Conservation (phyloP, 2,329 filamentous ascomycete species). For the Neospermospora avenae region DNA sequence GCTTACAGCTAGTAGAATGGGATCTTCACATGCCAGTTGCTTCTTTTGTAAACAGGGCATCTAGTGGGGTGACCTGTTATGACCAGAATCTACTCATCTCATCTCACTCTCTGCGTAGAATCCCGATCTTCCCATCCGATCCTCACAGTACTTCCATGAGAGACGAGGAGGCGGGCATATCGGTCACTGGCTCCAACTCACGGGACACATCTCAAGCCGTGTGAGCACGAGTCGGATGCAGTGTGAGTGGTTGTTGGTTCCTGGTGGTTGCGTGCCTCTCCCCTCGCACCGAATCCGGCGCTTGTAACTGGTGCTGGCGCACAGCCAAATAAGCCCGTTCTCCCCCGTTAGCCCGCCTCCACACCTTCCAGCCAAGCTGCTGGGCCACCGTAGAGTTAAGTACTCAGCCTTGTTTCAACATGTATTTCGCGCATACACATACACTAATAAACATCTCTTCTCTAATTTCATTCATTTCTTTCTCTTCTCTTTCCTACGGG, state of each 20-base stretch:
- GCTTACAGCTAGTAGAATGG: background rate
- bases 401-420: conserved; percentile 9
- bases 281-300: background rate
- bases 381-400: background rate
- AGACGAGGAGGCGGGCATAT: no score
- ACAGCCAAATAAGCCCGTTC: background rate
- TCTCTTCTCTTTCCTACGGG: background rate
- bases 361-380: background rate
- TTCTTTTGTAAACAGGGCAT: no score
- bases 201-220: background rate
- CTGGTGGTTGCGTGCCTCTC: background rate
- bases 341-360: background rate
- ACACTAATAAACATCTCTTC: background rate
- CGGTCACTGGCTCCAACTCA: background rate
- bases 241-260: background rate
- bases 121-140: background rate
- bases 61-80: background rate
- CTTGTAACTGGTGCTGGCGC: background rate
- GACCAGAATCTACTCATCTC: background rate
- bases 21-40: background rate
- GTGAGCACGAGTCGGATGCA: background rate
- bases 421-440: conserved; percentile 4
- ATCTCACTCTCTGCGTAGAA: background rate
- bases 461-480: background rate
- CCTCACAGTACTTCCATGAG: background rate